phyloP scores from a whole-genome alignment of 176 grass and related monocot genomes.

The Oryza coarctata region DNA sequence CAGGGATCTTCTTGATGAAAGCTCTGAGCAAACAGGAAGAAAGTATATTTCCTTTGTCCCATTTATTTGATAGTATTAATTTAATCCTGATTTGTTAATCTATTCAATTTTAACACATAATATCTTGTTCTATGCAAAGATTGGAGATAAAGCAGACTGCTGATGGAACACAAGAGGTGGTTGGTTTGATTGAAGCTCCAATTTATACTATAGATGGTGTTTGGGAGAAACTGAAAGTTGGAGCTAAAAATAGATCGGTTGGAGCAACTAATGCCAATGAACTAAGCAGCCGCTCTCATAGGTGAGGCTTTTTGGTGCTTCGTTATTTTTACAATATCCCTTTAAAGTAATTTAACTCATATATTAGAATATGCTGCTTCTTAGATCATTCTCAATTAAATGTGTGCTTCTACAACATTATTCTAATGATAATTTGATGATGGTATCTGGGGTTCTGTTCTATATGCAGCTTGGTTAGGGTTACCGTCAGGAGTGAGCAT shows the following conservation, averaged over 20 bases:
- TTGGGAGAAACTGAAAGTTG: conserved; percentile 76
- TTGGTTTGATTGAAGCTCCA: conserved; percentile 70
- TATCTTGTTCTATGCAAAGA: conserved; percentile 52
- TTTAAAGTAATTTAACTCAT: conserved; percentile 22
- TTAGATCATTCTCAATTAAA: conserved; percentile 7
- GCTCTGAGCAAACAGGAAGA: conserved; percentile 52
- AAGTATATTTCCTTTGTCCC: conserved; percentile 42
- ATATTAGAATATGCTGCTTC: background rate
- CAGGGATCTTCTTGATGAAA: conserved; percentile 73
- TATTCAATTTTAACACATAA: background rate
- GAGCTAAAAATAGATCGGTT: conserved; percentile 81
- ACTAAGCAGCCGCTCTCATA: conserved; percentile 91
- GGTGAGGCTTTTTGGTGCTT: conserved; percentile 40
- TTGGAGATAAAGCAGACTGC: conserved; percentile 84
- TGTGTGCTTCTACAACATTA: conserved; percentile 4
- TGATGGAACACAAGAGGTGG: conserved; percentile 85
- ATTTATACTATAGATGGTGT: conserved; percentile 62
- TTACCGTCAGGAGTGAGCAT: conserved; percentile 72
- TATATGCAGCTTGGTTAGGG: conserved; percentile 72
- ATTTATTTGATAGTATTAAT: background rate
- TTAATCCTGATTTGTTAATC: conserved; percentile 2
- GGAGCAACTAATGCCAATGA: conserved; percentile 88
- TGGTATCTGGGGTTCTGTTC: background rate
- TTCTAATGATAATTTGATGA: conserved; percentile 18
- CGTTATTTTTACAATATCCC: background rate